phyloP scores from a whole-genome alignment of 1,284 basidiomycete species.

The Schizophyllum commune region DNA sequence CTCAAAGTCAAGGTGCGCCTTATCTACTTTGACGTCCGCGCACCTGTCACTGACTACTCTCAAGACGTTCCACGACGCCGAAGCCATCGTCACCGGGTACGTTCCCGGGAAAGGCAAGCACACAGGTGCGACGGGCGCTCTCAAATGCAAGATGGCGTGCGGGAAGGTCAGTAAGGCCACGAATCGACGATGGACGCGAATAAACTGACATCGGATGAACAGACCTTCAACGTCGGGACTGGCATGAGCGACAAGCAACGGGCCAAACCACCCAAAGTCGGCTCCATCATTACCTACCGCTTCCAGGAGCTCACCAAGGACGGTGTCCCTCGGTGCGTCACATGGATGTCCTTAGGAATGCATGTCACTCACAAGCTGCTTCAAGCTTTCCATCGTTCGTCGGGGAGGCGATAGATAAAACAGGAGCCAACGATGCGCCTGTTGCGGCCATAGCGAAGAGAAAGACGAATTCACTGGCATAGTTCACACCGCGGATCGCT shows the following conservation, averaged over 20 bases:
- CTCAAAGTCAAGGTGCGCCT: constrained; percentile 50
- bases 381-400: constrained; percentile 53
- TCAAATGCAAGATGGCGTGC: constrained; percentile 57
- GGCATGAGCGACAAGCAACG: constrained; percentile 48
- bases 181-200: no score
- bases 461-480: no score
- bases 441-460: no score
- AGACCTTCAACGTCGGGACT: constrained; percentile 51
- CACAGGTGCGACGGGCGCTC: constrained; percentile 42
- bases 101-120: constrained; percentile 49
- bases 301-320: constrained; percentile 61
- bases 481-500: no score
- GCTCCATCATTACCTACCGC: constrained; percentile 53
- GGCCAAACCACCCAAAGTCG: constrained; percentile 46
- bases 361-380: not conserved
- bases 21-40: not conserved
- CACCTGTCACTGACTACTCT: not conserved
- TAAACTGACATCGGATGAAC: not conserved
- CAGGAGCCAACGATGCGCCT: constrained; percentile 39
- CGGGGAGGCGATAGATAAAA: constrained; percentile 48
- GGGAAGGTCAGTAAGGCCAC: constrained; percentile 52
- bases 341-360: not conserved
- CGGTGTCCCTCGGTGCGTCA: constrained; percentile 41
- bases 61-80: constrained; percentile 58
- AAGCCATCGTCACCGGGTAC: constrained; percentile 55